Conservation (phyloP, 2,329 filamentous ascomycete species). For the Alternaria sp. region DNA sequence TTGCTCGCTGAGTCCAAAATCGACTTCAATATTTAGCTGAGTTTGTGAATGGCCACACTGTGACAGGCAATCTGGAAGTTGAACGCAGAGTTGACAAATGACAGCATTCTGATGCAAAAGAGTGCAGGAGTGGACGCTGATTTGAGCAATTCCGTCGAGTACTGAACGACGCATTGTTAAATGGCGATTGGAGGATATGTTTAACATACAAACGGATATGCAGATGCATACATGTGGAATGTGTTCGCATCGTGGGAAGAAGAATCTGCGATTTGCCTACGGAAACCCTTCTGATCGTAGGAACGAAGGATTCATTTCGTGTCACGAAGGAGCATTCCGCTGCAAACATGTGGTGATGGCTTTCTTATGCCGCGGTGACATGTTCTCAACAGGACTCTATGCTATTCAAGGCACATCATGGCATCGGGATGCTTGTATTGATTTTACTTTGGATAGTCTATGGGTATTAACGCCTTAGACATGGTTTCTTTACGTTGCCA, state of each 20-base stretch:
- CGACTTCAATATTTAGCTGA: too few relatives aligned
- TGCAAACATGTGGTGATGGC: not conserved
- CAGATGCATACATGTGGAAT: not conserved
- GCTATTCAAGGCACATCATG: not conserved
- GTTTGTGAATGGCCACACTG: too few relatives aligned
- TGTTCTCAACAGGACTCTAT: not conserved
- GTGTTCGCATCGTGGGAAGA: not conserved
- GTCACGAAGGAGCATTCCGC: not conserved
- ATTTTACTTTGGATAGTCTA: constrained; percentile 11
- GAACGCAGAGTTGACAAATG: not conserved
- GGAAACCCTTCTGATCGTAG: not conserved
- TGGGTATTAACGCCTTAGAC: constrained; percentile 3
- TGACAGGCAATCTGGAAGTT: not conserved
- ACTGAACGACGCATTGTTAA: not conserved
- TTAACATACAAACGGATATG: not conserved
- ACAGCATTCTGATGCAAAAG: not conserved
- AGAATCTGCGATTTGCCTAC: not conserved
- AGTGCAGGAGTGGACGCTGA: not conserved
- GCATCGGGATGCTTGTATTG: constrained; percentile 14
- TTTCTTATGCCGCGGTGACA: not conserved
- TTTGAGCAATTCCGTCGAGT: not conserved
- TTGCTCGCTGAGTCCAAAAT: not conserved
- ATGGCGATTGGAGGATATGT: not conserved
- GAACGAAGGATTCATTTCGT: not conserved
- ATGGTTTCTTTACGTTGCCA: not conserved